phyloP scores from a whole-genome alignment of 2,329 filamentous ascomycete species.

The Colletotrichum paranaense region DNA sequence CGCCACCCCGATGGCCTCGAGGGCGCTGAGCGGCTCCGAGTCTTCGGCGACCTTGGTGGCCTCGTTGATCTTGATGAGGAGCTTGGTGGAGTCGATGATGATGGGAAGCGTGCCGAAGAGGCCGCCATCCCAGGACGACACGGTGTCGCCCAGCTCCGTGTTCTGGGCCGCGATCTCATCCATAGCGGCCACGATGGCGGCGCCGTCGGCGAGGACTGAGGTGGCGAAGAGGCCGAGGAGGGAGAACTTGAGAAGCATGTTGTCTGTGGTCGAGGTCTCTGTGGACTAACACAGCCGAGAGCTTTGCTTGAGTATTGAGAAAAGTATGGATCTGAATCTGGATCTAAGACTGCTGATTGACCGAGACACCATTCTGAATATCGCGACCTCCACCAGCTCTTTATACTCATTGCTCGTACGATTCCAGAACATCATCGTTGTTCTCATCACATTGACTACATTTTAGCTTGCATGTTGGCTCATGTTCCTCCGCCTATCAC shows the following conservation, averaged over 20 bases:
- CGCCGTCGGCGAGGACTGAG: constrained; percentile 45
- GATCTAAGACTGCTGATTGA: background rate
- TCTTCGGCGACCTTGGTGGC: constrained; percentile 49
- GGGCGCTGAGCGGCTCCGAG: constrained; percentile 50
- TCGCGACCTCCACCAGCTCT: background rate
- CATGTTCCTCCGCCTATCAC: background rate
- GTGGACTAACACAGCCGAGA: background rate
- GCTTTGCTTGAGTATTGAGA: background rate
- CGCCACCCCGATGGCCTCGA: constrained; percentile 53
- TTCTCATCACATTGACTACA: background rate
- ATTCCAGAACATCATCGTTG: background rate
- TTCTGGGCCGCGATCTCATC: constrained; percentile 47
- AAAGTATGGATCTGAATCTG: background rate
- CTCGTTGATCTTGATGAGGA: constrained; percentile 53
- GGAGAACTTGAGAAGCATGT: constrained; percentile 31
- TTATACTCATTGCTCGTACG: constrained; percentile 1
- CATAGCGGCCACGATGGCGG: constrained; percentile 49
- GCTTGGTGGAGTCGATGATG: constrained; percentile 48
- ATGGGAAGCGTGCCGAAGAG: constrained; percentile 54
- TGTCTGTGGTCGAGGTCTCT: background rate
- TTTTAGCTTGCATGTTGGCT: background rate
- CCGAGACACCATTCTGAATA: background rate
- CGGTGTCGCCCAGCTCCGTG: constrained; percentile 45
- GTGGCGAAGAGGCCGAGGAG: constrained; percentile 32
- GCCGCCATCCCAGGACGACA: constrained; percentile 51